Evolutionary conservation across 2,329 filamentous ascomycete genomes (phyloP).

Genomic region (Aspergillus quadrilineatus): DNA sequence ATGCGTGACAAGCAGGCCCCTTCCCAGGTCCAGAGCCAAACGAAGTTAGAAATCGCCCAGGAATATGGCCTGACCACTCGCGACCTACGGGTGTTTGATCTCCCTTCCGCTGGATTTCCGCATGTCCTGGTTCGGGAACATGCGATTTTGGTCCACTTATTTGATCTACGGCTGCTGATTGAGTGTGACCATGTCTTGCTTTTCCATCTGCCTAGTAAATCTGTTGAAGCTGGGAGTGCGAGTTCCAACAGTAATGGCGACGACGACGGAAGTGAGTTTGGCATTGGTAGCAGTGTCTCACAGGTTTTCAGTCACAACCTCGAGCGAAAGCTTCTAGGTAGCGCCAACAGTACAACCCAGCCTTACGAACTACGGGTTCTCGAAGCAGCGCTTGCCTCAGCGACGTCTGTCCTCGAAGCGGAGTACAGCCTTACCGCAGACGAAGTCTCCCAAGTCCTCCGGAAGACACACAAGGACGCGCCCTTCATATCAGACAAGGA

Average conservation of each 20-base stretch:
- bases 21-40: not conserved
- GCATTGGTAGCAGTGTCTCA: not conserved
- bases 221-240: not conserved
- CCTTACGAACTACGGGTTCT: slow-evolving; percentile 38
- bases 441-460: slow-evolving; percentile 17
- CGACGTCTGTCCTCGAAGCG: slow-evolving; percentile 34
- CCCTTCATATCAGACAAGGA: not conserved
- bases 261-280: not conserved
- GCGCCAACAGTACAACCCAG: slow-evolving; percentile 1
- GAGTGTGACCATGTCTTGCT: slow-evolving; percentile 33
- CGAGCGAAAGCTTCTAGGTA: not conserved
- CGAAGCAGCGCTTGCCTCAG: slow-evolving; percentile 36
- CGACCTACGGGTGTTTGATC: slow-evolving; percentile 36
- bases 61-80: slow-evolving; percentile 27
- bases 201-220: slow-evolving; percentile 22
- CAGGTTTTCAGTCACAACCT: not conserved
- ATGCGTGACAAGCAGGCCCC: not conserved
- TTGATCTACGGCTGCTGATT: slow-evolving; percentile 37
- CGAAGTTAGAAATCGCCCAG: slow-evolving; percentile 22
- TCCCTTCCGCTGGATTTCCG: slow-evolving; percentile 34
- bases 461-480: slow-evolving; percentile 3
- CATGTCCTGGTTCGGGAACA: slow-evolving; percentile 35
- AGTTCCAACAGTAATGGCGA: not conserved
- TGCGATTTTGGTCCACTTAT: slow-evolving; percentile 37
- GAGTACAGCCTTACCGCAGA: slow-evolving; percentile 28